Percentiles rank a stretch among this genome's conserved stretches.
These are phyloP conservation scores for Eucalyptus pauciflora DNA, from an alignment of 345 rosid species.

Conservation along the genomic window DNA sequence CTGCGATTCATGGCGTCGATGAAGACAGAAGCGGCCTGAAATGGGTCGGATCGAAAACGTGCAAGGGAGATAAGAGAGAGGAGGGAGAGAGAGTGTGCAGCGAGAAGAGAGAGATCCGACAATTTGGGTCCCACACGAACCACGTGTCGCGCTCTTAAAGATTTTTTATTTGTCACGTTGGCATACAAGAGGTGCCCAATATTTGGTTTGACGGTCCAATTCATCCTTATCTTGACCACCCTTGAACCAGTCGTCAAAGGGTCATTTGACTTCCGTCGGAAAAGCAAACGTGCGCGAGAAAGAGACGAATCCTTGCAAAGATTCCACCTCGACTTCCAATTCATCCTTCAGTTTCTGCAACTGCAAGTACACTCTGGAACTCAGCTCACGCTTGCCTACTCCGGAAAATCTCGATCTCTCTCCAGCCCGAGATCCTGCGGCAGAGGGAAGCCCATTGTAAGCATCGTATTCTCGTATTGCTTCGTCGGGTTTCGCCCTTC, in stretches of 20 bases:
- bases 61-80: fast-evolving
- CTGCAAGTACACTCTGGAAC: neutral
- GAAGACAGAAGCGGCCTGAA: neutral
- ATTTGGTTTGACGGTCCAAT: too few relatives aligned
- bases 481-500: neutral
- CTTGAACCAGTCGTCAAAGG: neutral
- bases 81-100: too few relatives aligned
- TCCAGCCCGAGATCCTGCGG: neutral
- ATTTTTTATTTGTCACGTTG: too few relatives aligned
- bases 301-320: neutral
- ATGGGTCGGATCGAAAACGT: neutral
- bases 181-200: too few relatives aligned
- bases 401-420: neutral
- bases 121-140: too few relatives aligned
- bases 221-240: neutral
- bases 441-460: neutral
- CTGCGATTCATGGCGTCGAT: neutral
- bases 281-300: neutral
- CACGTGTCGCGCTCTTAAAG: too few relatives aligned
- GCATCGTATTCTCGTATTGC: neutral
- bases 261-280: neutral
- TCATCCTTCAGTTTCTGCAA: neutral
- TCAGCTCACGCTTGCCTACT: neutral
- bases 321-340: neutral
- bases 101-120: too few relatives aligned